phyloP scores from a whole-genome alignment of 2,329 filamentous ascomycete genomes.

The Fusarium haematococcum region DNA sequence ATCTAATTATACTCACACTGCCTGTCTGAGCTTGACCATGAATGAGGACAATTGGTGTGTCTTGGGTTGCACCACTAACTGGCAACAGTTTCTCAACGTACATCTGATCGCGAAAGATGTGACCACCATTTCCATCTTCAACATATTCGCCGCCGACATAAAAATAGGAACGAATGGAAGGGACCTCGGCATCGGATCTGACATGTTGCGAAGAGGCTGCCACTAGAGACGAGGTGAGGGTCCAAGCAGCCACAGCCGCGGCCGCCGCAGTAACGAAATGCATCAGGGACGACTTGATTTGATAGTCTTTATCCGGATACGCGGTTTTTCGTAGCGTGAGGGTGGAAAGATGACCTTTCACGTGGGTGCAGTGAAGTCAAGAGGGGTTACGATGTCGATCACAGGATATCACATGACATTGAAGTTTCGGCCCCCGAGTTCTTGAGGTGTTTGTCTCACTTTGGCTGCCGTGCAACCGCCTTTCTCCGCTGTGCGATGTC shows the following conservation, averaged over 20 bases:
- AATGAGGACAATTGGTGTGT: conserved; percentile 37
- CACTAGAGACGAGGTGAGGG: conserved; percentile 10
- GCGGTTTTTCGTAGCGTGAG: not conserved
- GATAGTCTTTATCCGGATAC: not conserved
- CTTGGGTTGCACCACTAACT: conserved; percentile 9
- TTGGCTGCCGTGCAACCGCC: not conserved
- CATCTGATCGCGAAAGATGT: conserved; percentile 41
- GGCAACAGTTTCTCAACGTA: conserved; percentile 40
- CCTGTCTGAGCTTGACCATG: conserved; percentile 41
- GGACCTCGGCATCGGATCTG: conserved; percentile 11
- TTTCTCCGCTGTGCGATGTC: not conserved
- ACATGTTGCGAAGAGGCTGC: not conserved
- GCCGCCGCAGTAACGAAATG: conserved; percentile 17
- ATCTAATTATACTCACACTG: conserved; percentile 13
- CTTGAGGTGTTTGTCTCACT: conserved; percentile 1
- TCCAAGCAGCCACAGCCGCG: not conserved
- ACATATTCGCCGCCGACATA: conserved; percentile 37
- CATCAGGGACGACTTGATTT: conserved; percentile 4
- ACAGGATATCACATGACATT: not conserved
- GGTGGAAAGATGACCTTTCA: not conserved
- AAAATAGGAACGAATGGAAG: conserved; percentile 35
- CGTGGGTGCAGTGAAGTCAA: not conserved
- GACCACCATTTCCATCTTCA: conserved; percentile 31
- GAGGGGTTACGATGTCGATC: not conserved
- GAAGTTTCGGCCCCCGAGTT: not conserved